Evolutionary conservation across 1,284 basidiomycete species (phyloP), one percentile per base, ranked within the genome.

Genomic region (Pholiota adiposa): DNA sequence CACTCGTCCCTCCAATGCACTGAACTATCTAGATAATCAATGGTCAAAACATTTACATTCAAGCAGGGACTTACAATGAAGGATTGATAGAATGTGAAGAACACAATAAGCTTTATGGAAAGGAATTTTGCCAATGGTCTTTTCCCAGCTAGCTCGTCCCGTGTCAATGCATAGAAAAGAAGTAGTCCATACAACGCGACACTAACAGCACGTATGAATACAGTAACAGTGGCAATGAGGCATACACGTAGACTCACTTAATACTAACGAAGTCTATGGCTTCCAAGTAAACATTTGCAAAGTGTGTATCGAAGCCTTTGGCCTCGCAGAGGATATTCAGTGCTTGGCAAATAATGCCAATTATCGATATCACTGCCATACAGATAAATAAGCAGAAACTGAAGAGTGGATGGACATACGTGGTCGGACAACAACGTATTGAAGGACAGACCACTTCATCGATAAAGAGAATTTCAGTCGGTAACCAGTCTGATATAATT

Each of bases 371-470:
- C 27, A 78, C 72, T 74, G 56, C 25, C 48, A 11, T 16, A 46
- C 8, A 6, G n/a, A 41, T 48, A 21, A 58, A n/a, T 31, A 40
- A 51, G 56, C 14, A 56, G 38, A n/a, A n/a, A n/a, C n/a, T 31
- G 29, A 4, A 31, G 11, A 31, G 11, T 43, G 34, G 3, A 34
- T 12, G 8, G 21, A 23, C 2, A 6, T 65, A 90, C 89, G 75
- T 63, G 92, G 92, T 57, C 91, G 82, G 48, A 95, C 77, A 59
- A 94, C 84, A 36, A 93, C 88, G 69, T 94, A 96, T 82, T 96
- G 94, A 49, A 94, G 74, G 6, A 92, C 91, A 49, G 84, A 79
- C 90, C 90, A 93, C 87, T 91, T n/a, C n/a, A n/a, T n/a, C n/a
- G n/a, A n/a, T n/a, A n/a, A n/a, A n/a, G n/a, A n/a, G n/a, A n/a